Evolutionary conservation across 345 rosid genomes (phyloP).

Genomic region (Diplotaxis tenuifolia): DNA sequence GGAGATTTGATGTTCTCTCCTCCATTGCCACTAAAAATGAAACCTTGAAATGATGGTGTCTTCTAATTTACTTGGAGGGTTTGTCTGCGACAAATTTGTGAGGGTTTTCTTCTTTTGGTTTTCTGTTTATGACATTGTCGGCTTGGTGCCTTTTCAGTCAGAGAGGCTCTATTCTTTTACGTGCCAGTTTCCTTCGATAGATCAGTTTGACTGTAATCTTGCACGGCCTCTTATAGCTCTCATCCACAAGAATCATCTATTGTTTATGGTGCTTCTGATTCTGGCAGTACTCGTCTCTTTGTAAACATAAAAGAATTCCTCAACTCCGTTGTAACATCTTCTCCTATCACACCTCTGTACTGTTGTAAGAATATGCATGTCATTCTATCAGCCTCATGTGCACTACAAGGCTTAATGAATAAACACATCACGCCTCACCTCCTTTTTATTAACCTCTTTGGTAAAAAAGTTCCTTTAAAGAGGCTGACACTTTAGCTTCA

Average conservation of each 20-base stretch:
- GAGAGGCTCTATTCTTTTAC: not conserved
- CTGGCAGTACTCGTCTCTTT: too few relatives aligned
- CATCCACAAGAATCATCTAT: not conserved
- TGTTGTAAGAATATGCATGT: too few relatives aligned
- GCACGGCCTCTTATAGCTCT: not conserved
- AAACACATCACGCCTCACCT: too few relatives aligned
- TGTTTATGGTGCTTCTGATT: not conserved
- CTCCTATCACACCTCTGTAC: too few relatives aligned
- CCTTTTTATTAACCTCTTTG: too few relatives aligned
- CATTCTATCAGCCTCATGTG: too few relatives aligned
- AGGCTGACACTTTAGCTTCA: too few relatives aligned
- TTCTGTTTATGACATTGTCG: not conserved
- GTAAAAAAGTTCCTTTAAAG: too few relatives aligned
- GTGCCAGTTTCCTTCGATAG: not conserved
- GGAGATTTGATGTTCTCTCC: conserved; percentile 49
- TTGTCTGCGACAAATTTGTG: not conserved
- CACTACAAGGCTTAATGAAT: too few relatives aligned
- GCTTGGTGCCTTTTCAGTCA: not conserved
- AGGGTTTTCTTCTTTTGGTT: not conserved
- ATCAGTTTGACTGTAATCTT: not conserved
- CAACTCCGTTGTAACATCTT: too few relatives aligned
- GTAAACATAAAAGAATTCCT: too few relatives aligned
- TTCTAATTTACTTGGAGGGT: not conserved
- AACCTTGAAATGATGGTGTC: conserved; percentile 29
- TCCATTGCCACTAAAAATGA: conserved; percentile 69